Conservation (phyloP, 768 basidiomycete genomes). For the Porphyrellus cyaneotinctus region DNA sequence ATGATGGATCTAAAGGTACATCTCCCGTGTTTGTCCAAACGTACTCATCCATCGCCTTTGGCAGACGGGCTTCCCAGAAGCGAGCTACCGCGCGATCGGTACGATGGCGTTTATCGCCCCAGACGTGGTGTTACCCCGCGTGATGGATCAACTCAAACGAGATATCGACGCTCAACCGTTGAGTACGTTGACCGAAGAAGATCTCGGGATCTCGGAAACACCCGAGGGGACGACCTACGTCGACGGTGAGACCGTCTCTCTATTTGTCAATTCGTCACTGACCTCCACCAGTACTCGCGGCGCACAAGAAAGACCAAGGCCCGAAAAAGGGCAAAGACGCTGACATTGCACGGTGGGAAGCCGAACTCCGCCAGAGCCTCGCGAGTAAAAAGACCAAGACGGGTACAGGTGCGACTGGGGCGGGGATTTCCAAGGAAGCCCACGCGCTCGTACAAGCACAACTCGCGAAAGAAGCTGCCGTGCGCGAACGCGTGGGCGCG, state of each 20-base stretch:
- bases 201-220: constrained; percentile 82
- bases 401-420: constrained; percentile 17
- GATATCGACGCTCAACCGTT: constrained; percentile 65
- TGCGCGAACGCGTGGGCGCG: constrained; percentile 55
- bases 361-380: constrained; percentile 81
- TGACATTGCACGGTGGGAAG: constrained; percentile 93
- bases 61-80: constrained; percentile 48
- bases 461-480: constrained; percentile 68
- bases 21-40: not conserved
- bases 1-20: constrained; percentile 45
- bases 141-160: constrained; percentile 60
- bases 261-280: not conserved
- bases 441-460: constrained; percentile 81
- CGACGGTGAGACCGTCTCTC: constrained; percentile 52
- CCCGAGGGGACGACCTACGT: constrained; percentile 77
- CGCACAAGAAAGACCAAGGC: constrained; percentile 48
- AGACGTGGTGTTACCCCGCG: constrained; percentile 54
- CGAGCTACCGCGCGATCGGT: constrained; percentile 68
- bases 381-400: constrained; percentile 65
- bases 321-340: constrained; percentile 79
- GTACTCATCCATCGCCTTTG: not conserved
- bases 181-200: constrained; percentile 61
- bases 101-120: constrained; percentile 84
- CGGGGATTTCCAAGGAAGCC: constrained; percentile 74
- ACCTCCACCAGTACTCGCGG: constrained; percentile 51